A percentile compares a stretch with the other conserved stretches of the same genome.
phyloP scores from a whole-genome alignment of 2,329 filamentous ascomycete species.

The Coniochaeta pulveracea region DNA sequence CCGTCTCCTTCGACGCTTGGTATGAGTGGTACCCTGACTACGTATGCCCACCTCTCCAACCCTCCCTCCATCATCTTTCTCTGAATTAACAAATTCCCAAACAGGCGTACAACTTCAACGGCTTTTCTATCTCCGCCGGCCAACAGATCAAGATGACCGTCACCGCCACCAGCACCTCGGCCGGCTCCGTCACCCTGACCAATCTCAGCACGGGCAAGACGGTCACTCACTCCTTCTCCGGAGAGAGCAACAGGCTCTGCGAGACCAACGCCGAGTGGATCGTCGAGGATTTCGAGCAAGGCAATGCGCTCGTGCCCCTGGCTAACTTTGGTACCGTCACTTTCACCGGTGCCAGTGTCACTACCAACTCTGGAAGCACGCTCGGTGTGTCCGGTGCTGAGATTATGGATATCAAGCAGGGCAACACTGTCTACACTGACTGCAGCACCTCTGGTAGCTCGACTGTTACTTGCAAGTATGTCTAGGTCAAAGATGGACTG shows the following conservation, averaged over 20 bases:
- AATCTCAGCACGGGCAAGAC: conserved; percentile 36
- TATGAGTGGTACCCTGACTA: conserved; percentile 49
- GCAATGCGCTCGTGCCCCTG: conserved; percentile 26
- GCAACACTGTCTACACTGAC: conserved; percentile 10
- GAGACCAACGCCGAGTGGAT: conserved; percentile 53
- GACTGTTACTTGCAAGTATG: conserved; percentile 28
- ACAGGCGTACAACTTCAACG: conserved; percentile 24
- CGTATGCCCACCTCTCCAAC: too few species aligned
- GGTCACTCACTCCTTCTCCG: conserved; percentile 38
- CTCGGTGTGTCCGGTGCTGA: conserved; percentile 27
- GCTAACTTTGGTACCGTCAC: conserved; percentile 34
- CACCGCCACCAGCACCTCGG: conserved; percentile 25
- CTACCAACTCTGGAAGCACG: conserved; percentile 15
- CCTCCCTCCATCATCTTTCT: too few species aligned
- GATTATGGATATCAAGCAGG: conserved; percentile 19
- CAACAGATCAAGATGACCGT: conserved; percentile 17
- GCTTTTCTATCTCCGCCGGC: conserved; percentile 12
- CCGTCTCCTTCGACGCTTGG: conserved; percentile 39
- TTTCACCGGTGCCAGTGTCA: conserved; percentile 28
- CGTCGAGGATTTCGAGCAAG: conserved; percentile 40
- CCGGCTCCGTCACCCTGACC: conserved; percentile 30
- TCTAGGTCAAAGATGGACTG: conserved; percentile 12
- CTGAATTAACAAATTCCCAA: conserved; percentile 23
- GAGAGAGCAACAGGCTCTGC: conserved; percentile 30
- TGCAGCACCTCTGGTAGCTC: conserved; percentile 10